phyloP scores from a whole-genome alignment of 2,329 filamentous ascomycete species.

The Emergomyces orientalis region DNA sequence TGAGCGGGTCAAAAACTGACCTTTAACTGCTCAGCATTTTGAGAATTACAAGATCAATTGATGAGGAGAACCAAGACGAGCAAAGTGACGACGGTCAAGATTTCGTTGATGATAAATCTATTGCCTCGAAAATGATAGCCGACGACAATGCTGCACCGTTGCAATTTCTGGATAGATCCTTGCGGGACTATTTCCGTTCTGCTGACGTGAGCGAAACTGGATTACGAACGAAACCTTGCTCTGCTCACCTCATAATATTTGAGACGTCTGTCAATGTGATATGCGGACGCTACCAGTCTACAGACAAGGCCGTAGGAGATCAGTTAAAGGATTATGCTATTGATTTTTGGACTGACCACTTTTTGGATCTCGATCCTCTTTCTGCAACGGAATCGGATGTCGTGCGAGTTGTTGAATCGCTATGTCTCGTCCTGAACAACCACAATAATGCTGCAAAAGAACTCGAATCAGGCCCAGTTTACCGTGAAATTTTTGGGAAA shows the following conservation, averaged over 20 bases:
- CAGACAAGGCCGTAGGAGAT: too few relatives aligned
- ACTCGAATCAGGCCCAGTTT: neutral
- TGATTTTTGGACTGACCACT: neutral
- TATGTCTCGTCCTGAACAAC: neutral
- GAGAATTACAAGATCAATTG: neutral
- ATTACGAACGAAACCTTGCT: neutral
- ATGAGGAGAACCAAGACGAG: neutral
- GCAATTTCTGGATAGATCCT: constrained; percentile 2
- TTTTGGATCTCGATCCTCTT: neutral
- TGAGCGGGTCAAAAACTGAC: too few relatives aligned
- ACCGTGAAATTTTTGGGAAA: neutral
- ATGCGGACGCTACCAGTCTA: neutral
- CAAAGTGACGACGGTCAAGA: neutral
- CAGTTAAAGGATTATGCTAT: neutral
- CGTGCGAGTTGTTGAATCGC: neutral
- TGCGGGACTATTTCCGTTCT: neutral
- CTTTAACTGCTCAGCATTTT: neutral
- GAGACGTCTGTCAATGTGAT: neutral
- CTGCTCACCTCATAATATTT: neutral
- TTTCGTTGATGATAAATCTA: neutral
- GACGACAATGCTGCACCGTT: neutral
- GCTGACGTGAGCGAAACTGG: neutral
- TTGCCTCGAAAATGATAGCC: neutral
- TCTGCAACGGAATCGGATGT: neutral
- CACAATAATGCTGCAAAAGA: neutral